Conservation (phyloP, 1,284 basidiomycete species). For the Leccinum laetum region DNA sequence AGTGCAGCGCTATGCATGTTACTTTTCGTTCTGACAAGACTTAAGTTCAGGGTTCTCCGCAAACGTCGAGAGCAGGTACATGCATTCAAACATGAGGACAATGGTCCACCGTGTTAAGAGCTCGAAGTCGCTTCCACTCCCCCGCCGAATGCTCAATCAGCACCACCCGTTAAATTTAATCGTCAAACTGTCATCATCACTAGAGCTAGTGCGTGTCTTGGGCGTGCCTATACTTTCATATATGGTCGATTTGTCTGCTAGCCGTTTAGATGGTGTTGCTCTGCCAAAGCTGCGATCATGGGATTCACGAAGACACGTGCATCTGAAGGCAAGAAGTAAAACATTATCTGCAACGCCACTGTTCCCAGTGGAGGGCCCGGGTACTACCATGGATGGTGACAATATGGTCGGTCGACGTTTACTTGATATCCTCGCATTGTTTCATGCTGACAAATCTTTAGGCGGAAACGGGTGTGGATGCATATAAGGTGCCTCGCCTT, state of each 20-base stretch:
- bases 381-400: constrained; percentile 87
- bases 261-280: constrained; percentile 68
- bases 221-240: constrained; percentile 43
- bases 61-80: constrained; percentile 61
- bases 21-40: neutral
- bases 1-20: constrained; percentile 25
- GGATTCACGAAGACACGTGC: constrained; percentile 89
- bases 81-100: no score
- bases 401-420: constrained; percentile 50
- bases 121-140: constrained; percentile 70
- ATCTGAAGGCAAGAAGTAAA: constrained; percentile 62
- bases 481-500: constrained; percentile 67
- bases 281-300: constrained; percentile 69
- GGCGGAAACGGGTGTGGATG: constrained; percentile 92
- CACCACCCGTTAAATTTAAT: constrained; percentile 78
- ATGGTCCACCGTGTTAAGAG: constrained; percentile 37
- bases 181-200: constrained; percentile 71
- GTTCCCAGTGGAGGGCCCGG: constrained; percentile 75
- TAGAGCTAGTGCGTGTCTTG: constrained; percentile 88
- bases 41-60: constrained; percentile 54
- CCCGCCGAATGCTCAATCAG: constrained; percentile 73
- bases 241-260: neutral
- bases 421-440: constrained; percentile 18
- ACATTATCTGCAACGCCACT: constrained; percentile 79
- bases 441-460: constrained; percentile 27